Base-by-base conservation (phyloP, 352 stramenopile genomes). In the Globisporangium rhizosaccharum region DNA sequence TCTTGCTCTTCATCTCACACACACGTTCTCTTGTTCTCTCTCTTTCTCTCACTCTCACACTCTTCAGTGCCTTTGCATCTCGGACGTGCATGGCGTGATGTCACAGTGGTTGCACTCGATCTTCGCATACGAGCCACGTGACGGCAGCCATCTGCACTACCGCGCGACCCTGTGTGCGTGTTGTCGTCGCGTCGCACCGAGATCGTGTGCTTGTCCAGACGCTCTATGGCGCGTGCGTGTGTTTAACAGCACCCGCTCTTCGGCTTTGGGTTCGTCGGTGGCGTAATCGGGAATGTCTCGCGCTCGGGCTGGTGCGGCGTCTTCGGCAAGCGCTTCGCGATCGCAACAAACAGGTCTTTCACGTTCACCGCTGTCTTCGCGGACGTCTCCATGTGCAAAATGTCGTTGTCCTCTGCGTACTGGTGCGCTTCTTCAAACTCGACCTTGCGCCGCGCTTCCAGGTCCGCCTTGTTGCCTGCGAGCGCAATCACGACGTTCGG, bases 321-420 rank as follows among this genome's bases (percentile, higher is more conserved):
- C 76, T 94, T 92, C 7, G 85, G 85, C 57, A 94, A 71, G 42
- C 77, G 74, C 71, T 92, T 90, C 20, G 85, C 85, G 61, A 99
- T 99, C 57, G 98, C 96, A 15, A 98, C 90, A 72, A 99, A 99
- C 46, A 99, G 79, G 50, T 98, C 87, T 72, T 98, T 98, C 37
- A 99, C 97, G 74, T 99, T 99, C 61, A 97, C 97, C 3, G 96
- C 93, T 56, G 97, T 99, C 84, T 99, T 99, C 44, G 98, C 98
- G 7, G 94, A 99, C 48, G 97, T 99, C 67, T 99, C 97, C 82
- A 99, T 96, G 82, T 99, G 97, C 18, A 99, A 78, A 71, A 99
- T 98, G 57, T 97, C 94, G 71, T 99, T 99, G 70, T 99, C 95
- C 66, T 98, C 86, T 14, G 98, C 97, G 66, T 99, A 99, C 65